Base-by-base conservation (phyloP, 371 early-diverging fungal species). In the Saksenaea vasiformis region DNA sequence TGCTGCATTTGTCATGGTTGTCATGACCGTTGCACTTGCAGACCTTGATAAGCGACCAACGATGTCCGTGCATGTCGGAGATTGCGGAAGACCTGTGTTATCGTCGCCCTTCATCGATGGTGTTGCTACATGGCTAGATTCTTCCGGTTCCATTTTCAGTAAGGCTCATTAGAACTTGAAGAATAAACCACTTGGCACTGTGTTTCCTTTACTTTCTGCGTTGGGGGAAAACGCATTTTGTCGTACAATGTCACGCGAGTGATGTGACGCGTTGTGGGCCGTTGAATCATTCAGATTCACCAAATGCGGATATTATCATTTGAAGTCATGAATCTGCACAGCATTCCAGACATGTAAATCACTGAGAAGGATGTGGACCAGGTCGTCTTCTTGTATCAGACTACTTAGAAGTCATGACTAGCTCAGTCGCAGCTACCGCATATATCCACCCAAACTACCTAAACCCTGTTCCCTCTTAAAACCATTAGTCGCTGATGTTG, bases 21-120 rank as follows among this genome's bases (percentile, higher is more conserved):
- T 57, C 58, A 38, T 57, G 24, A 57, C 58, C 9, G 58, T 57
- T 5, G 58, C 58, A 57, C 38, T 57, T n/a, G 58, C 58, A 14
- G 58, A 57, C 38, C 58, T 8, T 36, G 58, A 57, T 57, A 57
- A 36, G 26, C 58, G 38, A 15, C 58, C 58, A 57, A 38, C 38
- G 26, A 57, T 22, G 15, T 57, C 58, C 15, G 35, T 57, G 37
- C 22, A 26, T 36, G 38, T 31, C 11, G 56, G 56, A 55, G 56
- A 55, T 55, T 55, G 56, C 56, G 34, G 56, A 54, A 41, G 5
- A 10, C 19, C 43, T 41, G 43, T 41, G 1, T 17, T 41, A 41
- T 41, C 19, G 43, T 41, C 14, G 9, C 17, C 14, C 17, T 17
- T 41, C 5, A 17, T n/a, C 43, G 43, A 3, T 41, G 43, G 43